Evolutionary conservation across 495 filamentous ascomycete species (phyloP), one percentile per base, ranked within the genome.

Genomic region (Cenococcum geophilum): DNA sequence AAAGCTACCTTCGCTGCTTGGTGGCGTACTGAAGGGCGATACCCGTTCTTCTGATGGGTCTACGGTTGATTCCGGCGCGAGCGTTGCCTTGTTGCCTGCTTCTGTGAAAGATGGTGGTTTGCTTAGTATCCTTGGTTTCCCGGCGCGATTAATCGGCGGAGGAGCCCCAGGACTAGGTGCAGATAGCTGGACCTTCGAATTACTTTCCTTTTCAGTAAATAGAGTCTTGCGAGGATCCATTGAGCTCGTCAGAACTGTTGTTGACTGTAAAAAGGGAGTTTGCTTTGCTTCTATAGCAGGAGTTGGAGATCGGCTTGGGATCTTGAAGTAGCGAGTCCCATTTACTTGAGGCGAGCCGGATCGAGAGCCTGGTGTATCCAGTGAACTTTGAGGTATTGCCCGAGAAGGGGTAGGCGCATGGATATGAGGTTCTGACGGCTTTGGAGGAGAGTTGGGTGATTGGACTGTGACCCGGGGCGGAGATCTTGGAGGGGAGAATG

Each of bases 21-120:
- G 91, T 11, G 92, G 92, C 34, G 91, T 96, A 72, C 78, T 92
- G 68, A 98, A 97, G 0, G 93, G 92, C 5, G 93, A 97, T 0
- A 87, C 76, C 36, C 76, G 75, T n/a, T 82, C 80, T 11, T 79
- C 80, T 4, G 74, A 69, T 20, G 66, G 36, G 35, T 64, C 58
- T 6, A 27, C 55, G 11, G 49, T 23, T 18, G 45, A 37, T 10
- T 62, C 68, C n/a, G 78, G 79, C 27, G 76, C 71, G 27, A 79
- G 68, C 0, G 68, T 64, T 10, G 70, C 21, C 48, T 58, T 52
- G 11, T 45, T 20, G 22, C n/a, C 32, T 18, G 61, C 22, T 42
- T 68, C 65, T 52, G 25, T 52, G 14, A 57, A 52, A 18, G 73
- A 60, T 4, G 77, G 77, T 12, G 50, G 53, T 61, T 79, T 80